Conservation (phyloP, 192 early-diverging fungal genomes). For the Gamsiella multidivaricata region DNA sequence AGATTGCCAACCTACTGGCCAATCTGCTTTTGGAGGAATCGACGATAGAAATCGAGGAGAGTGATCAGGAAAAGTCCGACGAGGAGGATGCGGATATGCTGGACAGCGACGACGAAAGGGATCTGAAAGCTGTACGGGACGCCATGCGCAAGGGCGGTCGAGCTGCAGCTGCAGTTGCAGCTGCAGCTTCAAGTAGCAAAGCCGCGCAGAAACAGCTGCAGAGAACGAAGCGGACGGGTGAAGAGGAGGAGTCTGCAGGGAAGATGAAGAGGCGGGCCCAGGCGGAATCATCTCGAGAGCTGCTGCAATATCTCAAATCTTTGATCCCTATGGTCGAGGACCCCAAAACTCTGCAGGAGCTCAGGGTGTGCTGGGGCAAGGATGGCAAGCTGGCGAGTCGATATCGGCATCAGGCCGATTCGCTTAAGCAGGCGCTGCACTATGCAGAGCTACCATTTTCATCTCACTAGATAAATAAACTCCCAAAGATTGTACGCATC, state of each 20-base stretch:
- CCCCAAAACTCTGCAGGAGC: conserved; percentile 15
- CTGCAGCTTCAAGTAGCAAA: background rate
- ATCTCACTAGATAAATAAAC: too few species aligned
- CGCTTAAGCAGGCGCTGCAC: conserved; percentile 38
- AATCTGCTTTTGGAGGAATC: conserved; percentile 49
- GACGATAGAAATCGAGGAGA: conserved; percentile 40
- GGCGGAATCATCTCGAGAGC: conserved; percentile 21
- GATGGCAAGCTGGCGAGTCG: conserved; percentile 37
- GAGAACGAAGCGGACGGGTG: conserved; percentile 6
- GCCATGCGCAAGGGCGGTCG: conserved; percentile 12
- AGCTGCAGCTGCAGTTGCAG: background rate
- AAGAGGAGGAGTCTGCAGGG: background rate
- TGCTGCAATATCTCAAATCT: conserved; percentile 24
- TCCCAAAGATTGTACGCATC: too few species aligned
- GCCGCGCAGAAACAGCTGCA: conserved; percentile 27
- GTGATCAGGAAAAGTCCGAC: conserved; percentile 18
- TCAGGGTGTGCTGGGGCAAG: conserved; percentile 46
- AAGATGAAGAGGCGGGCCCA: conserved; percentile 10
- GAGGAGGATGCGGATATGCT: conserved; percentile 15
- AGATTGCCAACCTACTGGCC: conserved; percentile 46
- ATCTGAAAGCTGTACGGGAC: conserved; percentile 18
- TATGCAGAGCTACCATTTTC: conserved; percentile 41
- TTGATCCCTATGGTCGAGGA: conserved; percentile 33
- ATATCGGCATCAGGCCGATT: conserved; percentile 36
- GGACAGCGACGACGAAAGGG: conserved; percentile 39